A percentile compares a stretch with the other conserved stretches of the same genome.
phyloP scores from a whole-genome alignment of 2,329 filamentous ascomycete genomes.

The Penicillium nordicum region DNA sequence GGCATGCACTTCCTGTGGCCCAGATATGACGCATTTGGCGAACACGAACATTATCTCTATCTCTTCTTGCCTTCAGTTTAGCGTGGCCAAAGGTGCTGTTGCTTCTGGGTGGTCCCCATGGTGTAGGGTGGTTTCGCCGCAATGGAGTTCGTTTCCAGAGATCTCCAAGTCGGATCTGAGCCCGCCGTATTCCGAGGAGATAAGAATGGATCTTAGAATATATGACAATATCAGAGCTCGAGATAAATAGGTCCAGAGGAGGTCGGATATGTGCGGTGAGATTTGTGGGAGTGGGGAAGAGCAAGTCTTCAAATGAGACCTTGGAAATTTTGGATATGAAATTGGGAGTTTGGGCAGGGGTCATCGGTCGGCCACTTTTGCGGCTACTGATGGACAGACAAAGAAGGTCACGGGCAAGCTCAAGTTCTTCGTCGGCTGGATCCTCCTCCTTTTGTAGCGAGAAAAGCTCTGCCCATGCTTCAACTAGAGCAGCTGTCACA shows the following conservation, averaged over 20 bases:
- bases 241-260: conserved; percentile 83
- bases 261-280: conserved; percentile 72
- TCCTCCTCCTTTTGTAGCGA: conserved; percentile 76
- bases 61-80: conserved; percentile 60
- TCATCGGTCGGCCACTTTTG: conserved; percentile 31
- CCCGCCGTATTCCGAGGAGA: conserved; percentile 76
- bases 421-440: conserved; percentile 67
- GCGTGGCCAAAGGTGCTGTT: conserved; percentile 59
- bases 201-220: conserved; percentile 89
- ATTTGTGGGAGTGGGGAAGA: conserved; percentile 72
- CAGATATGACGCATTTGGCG: conserved; percentile 75
- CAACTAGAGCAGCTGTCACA: conserved; percentile 69
- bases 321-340: conserved; percentile 39
- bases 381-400: conserved; percentile 54
- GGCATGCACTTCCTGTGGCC: conserved; percentile 81
- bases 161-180: conserved; percentile 77
- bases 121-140: conserved; percentile 71
- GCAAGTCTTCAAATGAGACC: conserved; percentile 67
- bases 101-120: conserved; percentile 62
- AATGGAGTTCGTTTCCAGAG: conserved; percentile 83
- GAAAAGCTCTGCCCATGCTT: conserved; percentile 77
- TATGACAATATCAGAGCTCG: conserved; percentile 67
- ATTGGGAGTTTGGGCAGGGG: conserved; percentile 20
- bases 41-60: conserved; percentile 61
- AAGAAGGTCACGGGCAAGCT: conserved; percentile 75